These are phyloP conservation scores for Salix koriyanagi DNA, from an alignment of 345 rosid species.

Conservation along the genomic window DNA sequence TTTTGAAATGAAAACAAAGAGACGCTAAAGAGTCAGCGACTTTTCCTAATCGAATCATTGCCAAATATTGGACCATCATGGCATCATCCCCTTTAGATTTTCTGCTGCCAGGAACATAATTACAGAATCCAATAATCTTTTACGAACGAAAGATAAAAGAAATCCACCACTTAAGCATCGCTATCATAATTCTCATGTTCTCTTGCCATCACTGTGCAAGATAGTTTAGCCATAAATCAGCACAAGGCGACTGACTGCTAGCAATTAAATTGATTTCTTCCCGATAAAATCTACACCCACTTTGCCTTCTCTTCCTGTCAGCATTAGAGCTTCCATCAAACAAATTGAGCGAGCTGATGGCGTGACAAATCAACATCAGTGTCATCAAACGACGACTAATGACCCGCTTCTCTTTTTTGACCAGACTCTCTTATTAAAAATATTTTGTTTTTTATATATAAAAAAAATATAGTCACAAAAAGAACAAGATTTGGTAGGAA, in stretches of 20 bases:
- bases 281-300: no score
- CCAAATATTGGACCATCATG: background rate
- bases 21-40: background rate
- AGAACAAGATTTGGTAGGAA: background rate
- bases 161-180: background rate
- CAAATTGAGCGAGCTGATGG: background rate
- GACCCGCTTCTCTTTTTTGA: background rate
- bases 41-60: constrained; percentile 7
- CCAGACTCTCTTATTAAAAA: background rate
- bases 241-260: rapidly evolving
- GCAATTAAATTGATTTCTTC: no score
- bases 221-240: no score
- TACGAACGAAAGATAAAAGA: background rate
- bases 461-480: background rate
- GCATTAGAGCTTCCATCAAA: background rate
- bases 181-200: background rate
- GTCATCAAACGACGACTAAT: background rate
- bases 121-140: background rate
- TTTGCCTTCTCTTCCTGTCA: background rate
- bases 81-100: background rate
- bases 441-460: no score
- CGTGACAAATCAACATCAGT: background rate
- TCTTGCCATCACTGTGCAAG: background rate
- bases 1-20: background rate
- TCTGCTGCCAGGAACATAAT: constrained; percentile 3